These are phyloP conservation scores for Arthrobotrys entomopaga DNA, from an alignment of 2,329 filamentous ascomycete genomes.

Conservation along the genomic window DNA sequence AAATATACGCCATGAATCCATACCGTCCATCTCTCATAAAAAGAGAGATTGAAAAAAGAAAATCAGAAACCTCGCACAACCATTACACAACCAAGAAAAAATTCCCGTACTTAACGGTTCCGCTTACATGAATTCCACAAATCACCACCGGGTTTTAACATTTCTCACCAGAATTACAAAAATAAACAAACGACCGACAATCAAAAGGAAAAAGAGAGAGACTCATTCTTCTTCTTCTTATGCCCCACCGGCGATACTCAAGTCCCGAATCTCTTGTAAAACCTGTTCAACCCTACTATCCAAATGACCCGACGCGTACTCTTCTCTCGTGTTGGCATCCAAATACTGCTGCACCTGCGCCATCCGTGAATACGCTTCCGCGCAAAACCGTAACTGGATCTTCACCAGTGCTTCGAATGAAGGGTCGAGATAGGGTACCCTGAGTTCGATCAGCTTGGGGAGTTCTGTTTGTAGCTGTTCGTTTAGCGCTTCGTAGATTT, in stretches of 20 bases:
- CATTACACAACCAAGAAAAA: background rate
- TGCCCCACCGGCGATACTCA: constrained; percentile 87
- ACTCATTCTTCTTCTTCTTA: constrained; percentile 61
- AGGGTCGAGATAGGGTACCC: constrained; percentile 95
- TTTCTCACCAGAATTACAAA: constrained; percentile 3
- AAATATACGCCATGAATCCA: constrained; percentile 46
- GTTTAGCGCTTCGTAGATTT: constrained; percentile 94
- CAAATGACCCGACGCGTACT: constrained; percentile 92
- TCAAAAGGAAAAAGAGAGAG: background rate
- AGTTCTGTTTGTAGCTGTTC: constrained; percentile 93
- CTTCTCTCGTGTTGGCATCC: constrained; percentile 91
- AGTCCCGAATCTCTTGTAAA: constrained; percentile 92
- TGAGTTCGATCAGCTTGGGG: constrained; percentile 93
- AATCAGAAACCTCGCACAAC: background rate
- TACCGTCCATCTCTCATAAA: constrained; percentile 19
- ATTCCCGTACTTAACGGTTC: too few species aligned
- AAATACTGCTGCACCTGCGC: constrained; percentile 99
- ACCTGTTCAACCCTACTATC: constrained; percentile 94
- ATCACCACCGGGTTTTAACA: background rate
- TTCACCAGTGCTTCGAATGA: constrained; percentile 98
- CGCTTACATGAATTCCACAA: too few species aligned
- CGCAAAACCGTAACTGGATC: constrained; percentile 93
- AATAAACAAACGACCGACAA: background rate
- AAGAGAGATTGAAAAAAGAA: constrained; percentile 4
- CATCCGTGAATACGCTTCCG: constrained; percentile 97